Evolutionary conservation across 306 rosid species (phyloP), one percentile per base, ranked within the genome.

Genomic region (Corylus heterophylla): DNA sequence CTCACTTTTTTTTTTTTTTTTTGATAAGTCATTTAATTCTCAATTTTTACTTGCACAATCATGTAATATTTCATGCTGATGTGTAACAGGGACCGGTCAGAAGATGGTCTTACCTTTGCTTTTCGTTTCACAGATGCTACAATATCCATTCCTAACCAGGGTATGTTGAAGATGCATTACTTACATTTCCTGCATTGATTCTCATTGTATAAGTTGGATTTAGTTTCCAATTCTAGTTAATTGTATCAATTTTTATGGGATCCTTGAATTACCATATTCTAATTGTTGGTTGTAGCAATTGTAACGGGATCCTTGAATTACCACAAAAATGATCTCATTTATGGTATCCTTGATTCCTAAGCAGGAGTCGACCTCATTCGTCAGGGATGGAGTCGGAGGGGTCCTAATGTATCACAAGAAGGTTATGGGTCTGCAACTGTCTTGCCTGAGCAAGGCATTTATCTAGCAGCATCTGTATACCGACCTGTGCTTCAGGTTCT

Each of bases 401-500:
- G 97, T 73, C 86, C 96, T 74, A 90, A 90, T 74, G 96, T 90
- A 78, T 82, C 82, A 81, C 97, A 89, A 86, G 99, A 96, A 86
- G 99, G 99, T 79, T 96, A 96, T 90, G 99, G 99, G 61, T 96
- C 98, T 71, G 96, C 97, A 51, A 89, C 97, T 61, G 92, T 96
- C 88, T 86, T 96, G 83, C 99, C 99, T 52, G 99, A 96, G 85
- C 98, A 91, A 85, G 99, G 99, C 82, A 93, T 96, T 76, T 96
- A 96, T 88, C 85, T 96, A 76, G 98, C 99, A 47, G 98, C 99
- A 80, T 92, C 99, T 22, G 4, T 91, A 77, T 96, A 90, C 83
- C 94, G 99, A 74, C 99, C 99, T 48, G 98, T 96, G 86, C 90
- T 89, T 85, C 97, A 95, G 99, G 99, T 95, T 82, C 80, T 58